Evolutionary conservation across 2,329 filamentous ascomycete genomes (phyloP).

Genomic region (Cladophialophora chaetospira): DNA sequence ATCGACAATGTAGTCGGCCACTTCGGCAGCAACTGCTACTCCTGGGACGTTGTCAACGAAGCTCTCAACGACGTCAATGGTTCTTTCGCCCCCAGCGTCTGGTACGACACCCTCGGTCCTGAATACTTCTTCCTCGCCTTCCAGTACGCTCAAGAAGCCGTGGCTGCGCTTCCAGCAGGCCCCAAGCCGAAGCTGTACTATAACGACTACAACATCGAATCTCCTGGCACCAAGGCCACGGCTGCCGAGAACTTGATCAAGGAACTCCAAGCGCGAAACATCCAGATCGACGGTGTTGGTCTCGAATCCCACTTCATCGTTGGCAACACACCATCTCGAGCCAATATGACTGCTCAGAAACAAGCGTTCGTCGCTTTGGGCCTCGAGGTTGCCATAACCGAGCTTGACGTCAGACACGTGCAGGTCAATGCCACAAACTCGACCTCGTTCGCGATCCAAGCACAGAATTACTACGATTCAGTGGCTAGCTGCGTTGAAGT

Average conservation of each 20-base stretch:
- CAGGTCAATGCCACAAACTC: slow-evolving; percentile 29
- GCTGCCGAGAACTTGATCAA: slow-evolving; percentile 43
- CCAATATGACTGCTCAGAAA: slow-evolving; percentile 44
- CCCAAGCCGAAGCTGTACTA: slow-evolving; percentile 45
- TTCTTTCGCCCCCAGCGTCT: slow-evolving; percentile 46
- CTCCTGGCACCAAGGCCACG: slow-evolving; percentile 39
- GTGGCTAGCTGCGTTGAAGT: slow-evolving; percentile 39
- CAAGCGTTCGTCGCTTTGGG: slow-evolving; percentile 42
- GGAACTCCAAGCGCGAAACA: slow-evolving; percentile 41
- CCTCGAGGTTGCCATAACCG: slow-evolving; percentile 47
- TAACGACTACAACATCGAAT: slow-evolving; percentile 50
- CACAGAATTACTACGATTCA: slow-evolving; percentile 38
- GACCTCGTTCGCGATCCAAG: slow-evolving; percentile 35
- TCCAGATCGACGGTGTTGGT: slow-evolving; percentile 53
- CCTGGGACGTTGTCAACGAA: slow-evolving; percentile 47
- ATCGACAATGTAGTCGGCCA: slow-evolving; percentile 42
- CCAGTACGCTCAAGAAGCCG: slow-evolving; percentile 43
- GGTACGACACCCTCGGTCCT: slow-evolving; percentile 46
- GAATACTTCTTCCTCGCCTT: slow-evolving; percentile 52
- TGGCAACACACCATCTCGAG: slow-evolving; percentile 44
- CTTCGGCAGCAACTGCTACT: slow-evolving; percentile 42
- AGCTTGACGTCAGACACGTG: slow-evolving; percentile 54
- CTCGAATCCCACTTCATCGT: slow-evolving; percentile 52
- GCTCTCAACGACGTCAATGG: slow-evolving; percentile 44
- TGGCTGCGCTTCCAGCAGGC: slow-evolving; percentile 32